Base-by-base conservation (phyloP, 1,284 basidiomycete genomes). In the Sporisorium sorghi region DNA sequence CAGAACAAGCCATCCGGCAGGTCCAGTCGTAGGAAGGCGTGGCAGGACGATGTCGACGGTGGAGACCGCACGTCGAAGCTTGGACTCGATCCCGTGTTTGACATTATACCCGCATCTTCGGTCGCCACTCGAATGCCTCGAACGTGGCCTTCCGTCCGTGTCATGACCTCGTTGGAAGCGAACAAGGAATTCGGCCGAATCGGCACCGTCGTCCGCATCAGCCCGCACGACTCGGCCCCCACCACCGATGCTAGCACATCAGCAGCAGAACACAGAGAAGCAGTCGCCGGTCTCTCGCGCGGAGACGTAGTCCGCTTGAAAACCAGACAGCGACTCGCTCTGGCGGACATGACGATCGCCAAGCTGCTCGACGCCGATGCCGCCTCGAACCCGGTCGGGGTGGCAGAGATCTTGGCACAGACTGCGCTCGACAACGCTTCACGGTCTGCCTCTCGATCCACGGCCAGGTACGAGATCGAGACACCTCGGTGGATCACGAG, bases 151-250 rank as follows among this genome's bases (percentile, higher is more conserved):
- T 68, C 64, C 12, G 50, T 73, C 4, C 60, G 54, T 17, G 58
- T 73, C 46, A 61, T 73, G 71, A 64, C 71, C 14, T 57, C 60
- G 0, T 30, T 58, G 23, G 61, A 73, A 24, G 71, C 71, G 9
- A 68, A 73, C 58, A 68, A 68, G 43, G 60, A 73, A 48, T 73
- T 73, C 37, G 65, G 71, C 11, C 48, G 71, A 0, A n/a, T 68
- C 5, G 71, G 71, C 5, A 64, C 23, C 5, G 48, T 73, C n/a
- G 58, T 73, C 1, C 65, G 71, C 12, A 40, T 63, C 19, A 44
- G 19, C 14, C n/a, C 60, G 5, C 21, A 8, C 42, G 37, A 53
- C n/a, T 6, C 33, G 7, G n/a, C 48, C 10, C 24, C 17, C 3
- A 21, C 7, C n/a, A 14, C 28, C 39, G 52, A 37, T 4, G 21